Evolutionary conservation across 1,139 yeast genomes (phyloP), one percentile per base, ranked within the genome.

Genomic region (Blastobotrys petasosporus): DNA sequence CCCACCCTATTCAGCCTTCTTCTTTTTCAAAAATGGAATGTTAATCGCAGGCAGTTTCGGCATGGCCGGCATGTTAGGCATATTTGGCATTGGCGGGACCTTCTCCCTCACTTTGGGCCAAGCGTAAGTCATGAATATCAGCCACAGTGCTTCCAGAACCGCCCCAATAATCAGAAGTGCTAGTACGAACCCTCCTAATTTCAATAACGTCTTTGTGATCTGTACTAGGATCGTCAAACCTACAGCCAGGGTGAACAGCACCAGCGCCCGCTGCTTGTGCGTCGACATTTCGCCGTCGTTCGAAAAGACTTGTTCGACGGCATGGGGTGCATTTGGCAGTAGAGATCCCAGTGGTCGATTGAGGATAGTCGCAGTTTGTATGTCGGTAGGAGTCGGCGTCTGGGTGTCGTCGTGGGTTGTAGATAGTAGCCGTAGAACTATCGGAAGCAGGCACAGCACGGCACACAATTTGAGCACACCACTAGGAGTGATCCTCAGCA

Each of bases 181-280:
- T 2, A 43, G 2, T 5, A 43, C 4, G 28, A 30, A 37, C 2
- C 29, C 31, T 2, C 41, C 29, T n/a, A 43, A 32, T 10, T 38
- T 31, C 4, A 43, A 13, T 7, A 43, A 10, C 5, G 42, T 23
- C 28, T 37, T 43, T 16, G 10, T 25, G 20, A 43, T n/a, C 16
- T 32, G 42, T 3, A 43, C 41, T 11, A 32, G 20, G 4, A 43
- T 43, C 4, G 46, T 43, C n/a, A 29, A 7, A 1, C 33, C 42
- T 3, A 43, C 46, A 2, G 46, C 46, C 12, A 25, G 8, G 9
- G 42, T 20, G 28, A 43, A 43, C 5, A 43, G 39, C 7, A 43
- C 31, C n/a, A 32, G 10, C 15, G 31, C 28, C 9, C 42, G 25
- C 23, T 39, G 42, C 17, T 39, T 25, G 7, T 30, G 33, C 3